phyloP scores from a whole-genome alignment of 371 early-diverging fungal species.

The Apophysomyces variabilis region DNA sequence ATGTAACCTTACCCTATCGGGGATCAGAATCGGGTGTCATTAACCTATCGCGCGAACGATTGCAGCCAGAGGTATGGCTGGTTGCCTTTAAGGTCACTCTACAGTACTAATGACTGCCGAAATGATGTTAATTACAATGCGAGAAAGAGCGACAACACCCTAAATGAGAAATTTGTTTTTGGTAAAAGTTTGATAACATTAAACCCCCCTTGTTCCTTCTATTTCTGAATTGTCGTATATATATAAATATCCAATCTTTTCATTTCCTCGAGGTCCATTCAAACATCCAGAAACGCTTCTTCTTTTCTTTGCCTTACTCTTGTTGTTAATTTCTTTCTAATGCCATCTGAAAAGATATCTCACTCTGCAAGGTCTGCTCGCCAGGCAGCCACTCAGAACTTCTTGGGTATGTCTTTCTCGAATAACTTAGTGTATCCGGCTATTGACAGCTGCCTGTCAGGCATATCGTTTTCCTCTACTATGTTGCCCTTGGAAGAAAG shows the following conservation, averaged over 20 bases:
- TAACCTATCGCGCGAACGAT: background rate
- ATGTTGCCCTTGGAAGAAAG: slow-evolving; percentile 4
- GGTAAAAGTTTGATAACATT: background rate
- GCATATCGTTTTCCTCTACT: background rate
- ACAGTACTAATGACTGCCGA: background rate
- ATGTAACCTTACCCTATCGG: background rate
- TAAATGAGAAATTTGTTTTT: background rate
- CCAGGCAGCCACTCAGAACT: background rate
- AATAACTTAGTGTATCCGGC: background rate
- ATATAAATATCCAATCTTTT: background rate
- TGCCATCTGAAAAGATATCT: background rate
- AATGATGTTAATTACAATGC: too few species aligned
- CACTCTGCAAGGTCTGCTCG: slow-evolving; percentile 1
- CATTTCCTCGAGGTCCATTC: background rate
- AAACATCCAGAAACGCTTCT: background rate
- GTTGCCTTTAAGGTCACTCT: slow-evolving; percentile 6
- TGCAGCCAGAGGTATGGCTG: background rate
- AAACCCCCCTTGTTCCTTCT: too few species aligned
- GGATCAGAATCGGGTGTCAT: background rate
- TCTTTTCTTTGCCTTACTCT: background rate
- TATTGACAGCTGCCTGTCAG: background rate
- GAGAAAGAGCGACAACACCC: too few species aligned
- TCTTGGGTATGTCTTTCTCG: background rate
- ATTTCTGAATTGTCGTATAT: background rate
- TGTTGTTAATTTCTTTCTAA: background rate